These are phyloP conservation scores for Clonostachys rosea DNA, from an alignment of 2,329 filamentous ascomycete genomes.

Conservation along the genomic window DNA sequence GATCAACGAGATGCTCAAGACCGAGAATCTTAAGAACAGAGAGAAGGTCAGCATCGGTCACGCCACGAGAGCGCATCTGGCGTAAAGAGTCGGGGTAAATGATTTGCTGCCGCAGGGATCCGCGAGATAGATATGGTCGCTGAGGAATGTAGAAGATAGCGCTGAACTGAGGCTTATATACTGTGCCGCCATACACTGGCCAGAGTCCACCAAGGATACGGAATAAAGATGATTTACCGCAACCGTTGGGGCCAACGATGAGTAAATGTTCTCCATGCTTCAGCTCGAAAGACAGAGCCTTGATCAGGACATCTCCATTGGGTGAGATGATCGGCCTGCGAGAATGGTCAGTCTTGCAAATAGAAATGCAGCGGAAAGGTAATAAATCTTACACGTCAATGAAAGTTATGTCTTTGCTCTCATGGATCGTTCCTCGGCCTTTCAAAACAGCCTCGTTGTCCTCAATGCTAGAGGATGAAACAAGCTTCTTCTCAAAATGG, in stretches of 20 bases:
- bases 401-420: slow-evolving; percentile 82
- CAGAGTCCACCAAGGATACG: slow-evolving; percentile 93
- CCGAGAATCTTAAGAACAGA: slow-evolving; percentile 74
- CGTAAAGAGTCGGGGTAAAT: slow-evolving; percentile 90
- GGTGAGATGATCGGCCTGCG: slow-evolving; percentile 83
- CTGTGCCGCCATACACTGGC: slow-evolving; percentile 94
- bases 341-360: slow-evolving; percentile 7
- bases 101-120: slow-evolving; percentile 91
- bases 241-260: slow-evolving; percentile 94
- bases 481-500: slow-evolving; percentile 93
- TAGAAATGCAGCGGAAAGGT: background rate
- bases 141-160: slow-evolving; percentile 99
- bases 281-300: slow-evolving; percentile 81
- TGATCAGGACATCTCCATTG: slow-evolving; percentile 89
- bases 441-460: slow-evolving; percentile 79
- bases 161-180: slow-evolving; percentile 84
- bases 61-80: slow-evolving; percentile 79
- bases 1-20: slow-evolving; percentile 76
- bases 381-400: slow-evolving; percentile 61
- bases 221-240: slow-evolving; percentile 94
- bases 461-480: slow-evolving; percentile 79
- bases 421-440: slow-evolving; percentile 75
- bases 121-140: slow-evolving; percentile 86
- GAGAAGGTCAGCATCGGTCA: slow-evolving; percentile 77
- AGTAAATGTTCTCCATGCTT: slow-evolving; percentile 84